Evolutionary conservation across 2,329 filamentous ascomycete species (phyloP).

Genomic region (Epichloe gansuensis): DNA sequence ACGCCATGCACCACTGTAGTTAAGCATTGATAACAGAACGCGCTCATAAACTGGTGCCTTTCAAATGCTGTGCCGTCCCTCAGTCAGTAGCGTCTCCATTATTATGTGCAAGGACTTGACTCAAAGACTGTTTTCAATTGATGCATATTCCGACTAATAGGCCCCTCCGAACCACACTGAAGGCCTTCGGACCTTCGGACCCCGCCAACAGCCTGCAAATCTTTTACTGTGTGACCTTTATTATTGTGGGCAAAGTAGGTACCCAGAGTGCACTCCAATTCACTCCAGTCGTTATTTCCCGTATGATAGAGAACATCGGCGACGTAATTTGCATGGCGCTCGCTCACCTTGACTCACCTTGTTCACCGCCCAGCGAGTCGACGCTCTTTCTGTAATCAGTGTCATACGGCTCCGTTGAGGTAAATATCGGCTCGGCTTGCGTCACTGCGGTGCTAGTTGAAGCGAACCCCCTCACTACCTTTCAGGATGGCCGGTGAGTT

Average conservation of each 20-base stretch:
- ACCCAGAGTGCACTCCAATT: neutral
- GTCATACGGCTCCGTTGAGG: neutral
- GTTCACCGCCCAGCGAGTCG: neutral
- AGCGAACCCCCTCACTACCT: neutral
- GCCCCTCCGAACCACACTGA: constrained; percentile 11
- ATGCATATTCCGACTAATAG: constrained; percentile 14
- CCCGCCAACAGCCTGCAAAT: constrained; percentile 6
- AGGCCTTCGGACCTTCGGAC: constrained; percentile 1
- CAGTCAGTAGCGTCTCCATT: neutral
- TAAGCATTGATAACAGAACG: neutral
- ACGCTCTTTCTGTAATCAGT: neutral
- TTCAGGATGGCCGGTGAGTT: constrained; percentile 6
- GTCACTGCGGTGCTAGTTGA: neutral
- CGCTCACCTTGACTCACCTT: neutral
- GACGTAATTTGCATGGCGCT: neutral
- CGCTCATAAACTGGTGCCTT: neutral
- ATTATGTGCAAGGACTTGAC: neutral
- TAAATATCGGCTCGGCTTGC: neutral
- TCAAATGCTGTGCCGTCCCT: neutral
- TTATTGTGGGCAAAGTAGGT: neutral
- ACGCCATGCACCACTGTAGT: neutral
- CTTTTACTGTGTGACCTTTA: neutral
- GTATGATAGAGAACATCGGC: neutral
- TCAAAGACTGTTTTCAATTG: constrained; percentile 8
- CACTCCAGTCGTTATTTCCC: neutral